Base-by-base conservation (phyloP, 805 yeast species). In the Kregervanrija pseudodelftensis region DNA sequence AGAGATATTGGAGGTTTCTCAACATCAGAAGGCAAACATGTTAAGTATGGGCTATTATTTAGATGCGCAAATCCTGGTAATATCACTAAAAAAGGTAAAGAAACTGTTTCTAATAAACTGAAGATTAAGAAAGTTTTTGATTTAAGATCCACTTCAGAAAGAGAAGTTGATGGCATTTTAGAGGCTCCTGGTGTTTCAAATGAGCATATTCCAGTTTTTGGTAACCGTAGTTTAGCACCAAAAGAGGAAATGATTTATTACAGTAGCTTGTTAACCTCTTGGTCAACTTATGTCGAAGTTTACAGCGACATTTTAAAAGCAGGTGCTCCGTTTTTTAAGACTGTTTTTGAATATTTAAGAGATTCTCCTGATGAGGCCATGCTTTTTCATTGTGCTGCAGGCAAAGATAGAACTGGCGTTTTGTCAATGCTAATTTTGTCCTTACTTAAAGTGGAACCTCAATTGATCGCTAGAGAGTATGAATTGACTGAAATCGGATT, bases 381-480 rank as follows among this genome's bases (percentile, higher is more conserved):
- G 46, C 62, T 82, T 9, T 77, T 80, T 60, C 91, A 85, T 58
- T 87, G 95, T 63, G 77, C 90, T 4, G 91, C 91, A 1, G 95
- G 95, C 2, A 87, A 86, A 60, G 95, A 87, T 59, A 73, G 95
- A 37, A 86, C 95, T 0, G 95, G 95, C 0, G 70, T 85, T 11
- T 58, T 84, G 50, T 74, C 81, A 2, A 84, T 87, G 79, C 60
- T 87, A 48, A 66, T 86, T 5, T 67, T 86, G 38, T 64, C 78
- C 14, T 58, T 85, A 8, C 64, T 76, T 5, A 90, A 85, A 0
- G 85, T 86, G 3, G 87, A 82, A 48, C 68, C 71, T 11, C 76
- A 77, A 50, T 76, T 79, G 1, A 70, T 86, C 34, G 79, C 87
- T 1, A 73, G 79, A 50, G 96, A 87, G 56, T 88, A 85, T 56